Conservation (phyloP, 306 rosid genomes). For the Prosopis cineraria region DNA sequence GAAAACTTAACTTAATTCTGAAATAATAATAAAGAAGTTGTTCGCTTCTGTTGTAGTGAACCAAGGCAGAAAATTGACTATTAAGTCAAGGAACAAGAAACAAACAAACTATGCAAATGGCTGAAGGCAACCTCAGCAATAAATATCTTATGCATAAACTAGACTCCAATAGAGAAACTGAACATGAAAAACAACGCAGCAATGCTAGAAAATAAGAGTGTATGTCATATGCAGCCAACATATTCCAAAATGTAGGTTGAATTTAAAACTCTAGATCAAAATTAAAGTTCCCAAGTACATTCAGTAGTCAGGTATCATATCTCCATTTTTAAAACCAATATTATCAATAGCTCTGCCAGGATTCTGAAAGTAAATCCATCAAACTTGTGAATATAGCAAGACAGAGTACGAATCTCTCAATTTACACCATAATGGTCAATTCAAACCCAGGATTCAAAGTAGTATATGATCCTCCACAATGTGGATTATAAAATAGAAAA, state of each 20-base stretch:
- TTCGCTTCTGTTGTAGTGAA: neutral
- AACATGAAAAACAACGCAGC: neutral
- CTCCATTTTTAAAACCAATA: neutral
- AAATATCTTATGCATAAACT: neutral
- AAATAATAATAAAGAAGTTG: neutral
- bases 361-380: neutral
- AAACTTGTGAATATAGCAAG: neutral
- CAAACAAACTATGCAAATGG: neutral
- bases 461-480: neutral
- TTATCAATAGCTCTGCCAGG: neutral
- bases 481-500: neutral
- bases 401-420: neutral
- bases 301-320: neutral
- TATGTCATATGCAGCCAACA: neutral
- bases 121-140: neutral
- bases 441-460: constrained; percentile 12
- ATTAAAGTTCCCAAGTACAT: neutral
- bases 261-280: neutral
- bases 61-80: constrained; percentile 1
- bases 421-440: neutral
- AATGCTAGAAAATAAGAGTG: neutral
- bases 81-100: neutral
- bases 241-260: constrained; percentile 16
- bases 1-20: constrained; percentile 8
- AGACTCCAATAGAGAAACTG: constrained; percentile 5